Percentiles rank a stretch among this genome's conserved stretches.
Evolutionary conservation across 1,284 basidiomycete species (phyloP).

Genomic region (Melampsora americana): DNA sequence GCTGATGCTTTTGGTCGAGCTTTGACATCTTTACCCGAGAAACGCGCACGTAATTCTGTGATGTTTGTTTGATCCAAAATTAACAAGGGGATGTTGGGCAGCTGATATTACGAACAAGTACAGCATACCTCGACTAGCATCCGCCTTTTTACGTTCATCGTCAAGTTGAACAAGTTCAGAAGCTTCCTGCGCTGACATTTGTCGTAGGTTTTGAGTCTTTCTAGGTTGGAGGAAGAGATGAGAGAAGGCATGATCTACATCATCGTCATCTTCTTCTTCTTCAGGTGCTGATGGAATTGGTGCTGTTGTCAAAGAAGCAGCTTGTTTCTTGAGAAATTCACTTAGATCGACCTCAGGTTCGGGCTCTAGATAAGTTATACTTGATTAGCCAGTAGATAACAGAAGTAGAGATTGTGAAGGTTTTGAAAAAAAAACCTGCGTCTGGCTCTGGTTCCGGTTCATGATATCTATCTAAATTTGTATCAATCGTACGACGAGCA

Average conservation of each 20-base stretch:
- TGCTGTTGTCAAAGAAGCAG: background rate
- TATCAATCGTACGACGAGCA: background rate
- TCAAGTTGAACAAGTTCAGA: constrained; percentile 22
- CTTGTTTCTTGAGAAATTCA: constrained; percentile 37
- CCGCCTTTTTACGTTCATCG: constrained; percentile 35
- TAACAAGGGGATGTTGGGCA: background rate
- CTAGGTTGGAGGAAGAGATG: constrained; percentile 23
- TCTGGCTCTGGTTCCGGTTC: constrained; percentile 42
- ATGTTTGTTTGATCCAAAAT: background rate
- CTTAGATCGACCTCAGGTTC: constrained; percentile 38
- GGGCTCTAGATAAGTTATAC: constrained; percentile 7
- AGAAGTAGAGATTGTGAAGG: background rate
- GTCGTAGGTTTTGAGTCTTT: constrained; percentile 22
- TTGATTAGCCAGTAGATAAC: background rate
- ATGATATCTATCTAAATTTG: constrained; percentile 32
- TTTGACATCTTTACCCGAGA: constrained; percentile 6
- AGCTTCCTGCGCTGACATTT: constrained; percentile 3
- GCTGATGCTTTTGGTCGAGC: background rate
- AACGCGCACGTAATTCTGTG: constrained; percentile 1
- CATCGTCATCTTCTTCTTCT: constrained; percentile 15
- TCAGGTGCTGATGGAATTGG: background rate
- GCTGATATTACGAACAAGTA: background rate
- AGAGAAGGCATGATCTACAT: constrained; percentile 32
- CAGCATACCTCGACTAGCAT: constrained; percentile 29
- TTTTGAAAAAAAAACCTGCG: constrained; percentile 18